These are phyloP conservation scores for Fusarium subglutinans DNA, from an alignment of 2,329 filamentous ascomycete genomes.

Conservation along the genomic window DNA sequence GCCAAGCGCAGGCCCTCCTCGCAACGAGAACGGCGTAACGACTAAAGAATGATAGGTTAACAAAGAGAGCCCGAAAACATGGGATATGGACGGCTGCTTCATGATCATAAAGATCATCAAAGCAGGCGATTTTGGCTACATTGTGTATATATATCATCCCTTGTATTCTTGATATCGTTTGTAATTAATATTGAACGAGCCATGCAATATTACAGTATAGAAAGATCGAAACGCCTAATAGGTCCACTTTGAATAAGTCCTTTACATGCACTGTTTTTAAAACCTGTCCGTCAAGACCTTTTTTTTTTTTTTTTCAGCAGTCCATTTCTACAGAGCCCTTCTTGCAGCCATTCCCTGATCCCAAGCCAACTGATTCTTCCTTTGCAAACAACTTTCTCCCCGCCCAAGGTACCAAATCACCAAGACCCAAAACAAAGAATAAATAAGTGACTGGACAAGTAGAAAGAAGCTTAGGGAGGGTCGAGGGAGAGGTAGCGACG, in stretches of 20 bases:
- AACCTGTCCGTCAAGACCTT: not conserved
- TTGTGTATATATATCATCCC: not conserved
- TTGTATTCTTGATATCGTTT: not conserved
- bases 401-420: slow-evolving; percentile 1
- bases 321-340: slow-evolving; percentile 20
- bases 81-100: not conserved
- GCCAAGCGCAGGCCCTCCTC: slow-evolving; percentile 7
- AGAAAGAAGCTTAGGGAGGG: not conserved
- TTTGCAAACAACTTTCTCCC: not conserved
- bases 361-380: not conserved
- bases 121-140: slow-evolving; percentile 5
- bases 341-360: slow-evolving; percentile 12
- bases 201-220: not conserved
- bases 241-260: not conserved
- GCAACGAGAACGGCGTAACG: not conserved
- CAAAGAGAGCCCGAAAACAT: not conserved
- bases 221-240: not conserved
- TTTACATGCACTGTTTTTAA: not conserved
- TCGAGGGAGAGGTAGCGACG: not conserved
- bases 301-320: not conserved
- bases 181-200: slow-evolving; percentile 1
- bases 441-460: slow-evolving; percentile 3
- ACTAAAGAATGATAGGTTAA: slow-evolving; percentile 18
- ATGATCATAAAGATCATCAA: slow-evolving; percentile 16
- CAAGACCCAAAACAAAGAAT: slow-evolving; percentile 10